Conservation (phyloP, 805 yeast genomes). For the Wickerhamiella azyma region DNA sequence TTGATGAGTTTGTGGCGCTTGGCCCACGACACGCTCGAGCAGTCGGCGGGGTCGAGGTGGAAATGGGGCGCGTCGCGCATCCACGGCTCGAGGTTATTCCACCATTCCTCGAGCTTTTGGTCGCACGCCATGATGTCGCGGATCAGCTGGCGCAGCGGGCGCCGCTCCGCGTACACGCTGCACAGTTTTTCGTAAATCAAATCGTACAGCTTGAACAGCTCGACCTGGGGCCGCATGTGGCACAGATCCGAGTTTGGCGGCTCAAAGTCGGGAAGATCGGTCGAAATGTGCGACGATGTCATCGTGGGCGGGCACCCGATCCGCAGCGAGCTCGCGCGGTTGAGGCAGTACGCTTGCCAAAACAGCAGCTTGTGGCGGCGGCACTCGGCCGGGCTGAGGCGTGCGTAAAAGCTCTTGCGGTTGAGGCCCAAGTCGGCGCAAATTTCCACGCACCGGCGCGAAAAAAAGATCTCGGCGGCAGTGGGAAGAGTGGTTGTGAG, state of each 20-base stretch:
- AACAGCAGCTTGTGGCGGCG: conserved; percentile 30
- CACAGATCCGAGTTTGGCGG: conserved; percentile 3
- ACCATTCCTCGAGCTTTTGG: conserved; percentile 15
- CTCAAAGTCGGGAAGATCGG: conserved; percentile 8
- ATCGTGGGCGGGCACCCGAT: conserved; percentile 39
- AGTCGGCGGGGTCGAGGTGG: background rate
- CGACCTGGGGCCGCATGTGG: conserved; percentile 1
- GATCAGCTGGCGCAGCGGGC: conserved; percentile 10
- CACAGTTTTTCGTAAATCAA: conserved; percentile 13
- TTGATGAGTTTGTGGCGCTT: background rate
- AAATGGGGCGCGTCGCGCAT: conserved; percentile 1
- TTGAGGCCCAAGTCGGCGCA: conserved; percentile 49
- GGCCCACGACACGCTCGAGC: background rate
- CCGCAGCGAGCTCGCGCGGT: conserved; percentile 33
- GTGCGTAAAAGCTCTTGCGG: conserved; percentile 32
- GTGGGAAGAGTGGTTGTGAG: background rate
- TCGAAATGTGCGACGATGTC: conserved; percentile 13
- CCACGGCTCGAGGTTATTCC: conserved; percentile 8
- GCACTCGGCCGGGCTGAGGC: conserved; percentile 28
- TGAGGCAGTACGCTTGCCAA: conserved; percentile 37
- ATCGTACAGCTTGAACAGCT: conserved; percentile 12
- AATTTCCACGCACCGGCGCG: conserved; percentile 29
- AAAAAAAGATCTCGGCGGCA: conserved; percentile 1
- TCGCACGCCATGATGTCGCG: conserved; percentile 9
- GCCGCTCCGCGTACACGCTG: conserved; percentile 12